Evolutionary conservation across 257 asterid genomes (phyloP), one percentile per base, ranked within the genome.

Genomic region (Gynochthodes officinalis): DNA sequence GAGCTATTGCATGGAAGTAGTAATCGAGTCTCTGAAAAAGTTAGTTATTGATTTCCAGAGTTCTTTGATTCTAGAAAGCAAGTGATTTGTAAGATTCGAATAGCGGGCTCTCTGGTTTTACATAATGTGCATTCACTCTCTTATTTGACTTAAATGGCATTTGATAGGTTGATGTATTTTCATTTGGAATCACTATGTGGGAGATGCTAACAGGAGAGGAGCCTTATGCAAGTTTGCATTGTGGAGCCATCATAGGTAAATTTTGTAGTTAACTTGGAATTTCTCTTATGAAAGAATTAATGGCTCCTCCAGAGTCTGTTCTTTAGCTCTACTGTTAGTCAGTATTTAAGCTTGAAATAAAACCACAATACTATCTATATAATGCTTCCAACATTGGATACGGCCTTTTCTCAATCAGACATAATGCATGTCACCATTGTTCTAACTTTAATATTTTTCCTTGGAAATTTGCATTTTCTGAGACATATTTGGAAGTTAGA

Each of bases 121-220:
- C 33, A 43, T 16, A 44, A 30, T 52, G 33, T 67, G 53, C 30
- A 46, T 50, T 42, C 21, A 11, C 25, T 21, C 46, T 63, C 53
- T 57, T 46, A 25, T 53, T 66, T 23, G 32, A 63, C 40, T 70
- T 43, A 25, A 54, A 21, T 33, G 27, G n/a, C 15, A 18, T 73
- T 53, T 79, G 53, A 76, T 82, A 92, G 98, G 97, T 90, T 63
- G 98, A 92, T 74, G 93, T 89, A 75, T 92, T 87, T 76, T 90
- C 97, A 0, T 92, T 89, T 72, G 98, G 97, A 76, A 87, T 92
- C 63, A 85, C 89, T 59, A 78, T 92, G 95, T 89, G 98, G 98
- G 98, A 92, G 78, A 84, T 92, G 78, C 78, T 84, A 83, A 87
- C 97, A 0, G 96, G 95, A 67, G 97, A 90, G 60, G 96, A 92